A percentile compares a stretch with the other conserved stretches of the same genome.
Evolutionary conservation across 2,329 filamentous ascomycete genomes (phyloP).

Genomic region (Apiospora koreana): DNA sequence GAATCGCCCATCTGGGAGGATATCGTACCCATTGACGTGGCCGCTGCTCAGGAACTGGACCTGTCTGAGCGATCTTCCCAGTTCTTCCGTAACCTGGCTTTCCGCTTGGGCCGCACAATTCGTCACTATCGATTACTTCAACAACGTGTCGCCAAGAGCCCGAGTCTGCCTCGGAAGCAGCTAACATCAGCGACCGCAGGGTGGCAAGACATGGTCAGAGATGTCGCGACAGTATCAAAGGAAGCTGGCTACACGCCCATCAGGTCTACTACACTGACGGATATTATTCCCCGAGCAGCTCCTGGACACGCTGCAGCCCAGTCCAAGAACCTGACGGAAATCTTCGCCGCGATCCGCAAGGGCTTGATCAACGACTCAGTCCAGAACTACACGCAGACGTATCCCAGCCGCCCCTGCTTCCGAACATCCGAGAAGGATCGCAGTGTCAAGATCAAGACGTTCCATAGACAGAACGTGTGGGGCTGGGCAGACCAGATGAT

Average conservation of each 20-base stretch:
- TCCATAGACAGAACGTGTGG: constrained; percentile 30
- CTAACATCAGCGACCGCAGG: not conserved
- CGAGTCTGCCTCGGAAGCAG: not conserved
- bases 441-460: constrained; percentile 18
- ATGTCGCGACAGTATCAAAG: not conserved
- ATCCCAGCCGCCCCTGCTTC: constrained; percentile 34
- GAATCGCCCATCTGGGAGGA: constrained; percentile 26
- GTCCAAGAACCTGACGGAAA: constrained; percentile 17
- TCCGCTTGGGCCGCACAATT: constrained; percentile 40
- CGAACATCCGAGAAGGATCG: constrained; percentile 23
- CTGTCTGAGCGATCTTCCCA: constrained; percentile 27
- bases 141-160: not conserved
- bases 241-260: not conserved
- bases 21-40: constrained; percentile 24
- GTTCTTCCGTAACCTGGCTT: constrained; percentile 38
- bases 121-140: constrained; percentile 25
- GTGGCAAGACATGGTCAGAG: not conserved
- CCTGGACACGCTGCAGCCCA: constrained; percentile 24
- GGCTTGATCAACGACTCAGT: constrained; percentile 45
- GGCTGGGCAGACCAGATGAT: constrained; percentile 32
- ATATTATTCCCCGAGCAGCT: not conserved
- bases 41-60: constrained; percentile 20
- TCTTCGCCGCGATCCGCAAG: constrained; percentile 35
- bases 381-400: constrained; percentile 43
- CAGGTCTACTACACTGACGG: not conserved